phyloP scores from a whole-genome alignment of 192 early-diverging fungal genomes.

The Spizellomyces sp. region DNA sequence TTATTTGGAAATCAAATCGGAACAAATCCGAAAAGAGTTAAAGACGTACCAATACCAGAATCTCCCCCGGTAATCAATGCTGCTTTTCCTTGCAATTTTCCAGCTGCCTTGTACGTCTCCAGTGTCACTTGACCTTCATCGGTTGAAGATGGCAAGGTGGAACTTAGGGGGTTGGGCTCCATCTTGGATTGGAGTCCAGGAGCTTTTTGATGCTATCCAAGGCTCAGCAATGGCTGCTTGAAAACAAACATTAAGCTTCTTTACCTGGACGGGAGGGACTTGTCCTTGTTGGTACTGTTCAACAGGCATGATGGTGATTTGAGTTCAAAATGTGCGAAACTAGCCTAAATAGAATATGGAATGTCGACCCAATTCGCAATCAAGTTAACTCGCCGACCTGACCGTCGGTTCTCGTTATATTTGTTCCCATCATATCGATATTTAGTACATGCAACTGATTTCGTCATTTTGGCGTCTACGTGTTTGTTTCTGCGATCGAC shows the following conservation, averaged over 20 bases:
- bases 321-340: too few relatives aligned
- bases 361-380: too few relatives aligned
- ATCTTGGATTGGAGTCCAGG: conserved; percentile 23
- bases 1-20: neutral
- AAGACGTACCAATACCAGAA: conserved; percentile 14
- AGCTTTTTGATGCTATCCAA: conserved; percentile 8
- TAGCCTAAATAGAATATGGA: too few relatives aligned
- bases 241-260: too few relatives aligned
- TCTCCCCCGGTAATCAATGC: conserved; percentile 30
- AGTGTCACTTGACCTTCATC: conserved; percentile 1
- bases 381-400: too few relatives aligned
- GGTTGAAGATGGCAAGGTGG: neutral
- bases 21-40: neutral
- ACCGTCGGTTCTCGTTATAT: too few relatives aligned
- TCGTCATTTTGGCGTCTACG: too few relatives aligned
- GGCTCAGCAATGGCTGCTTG: too few relatives aligned
- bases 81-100: conserved; percentile 13
- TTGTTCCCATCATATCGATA: too few relatives aligned
- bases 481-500: too few relatives aligned
- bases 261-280: neutral
- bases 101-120: conserved; percentile 16
- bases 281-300: neutral
- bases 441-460: too few relatives aligned
- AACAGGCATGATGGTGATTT: neutral
- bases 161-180: conserved; percentile 14